Conservation (phyloP, 176 grass and related monocot genomes). For the Metroxylon sagu region DNA sequence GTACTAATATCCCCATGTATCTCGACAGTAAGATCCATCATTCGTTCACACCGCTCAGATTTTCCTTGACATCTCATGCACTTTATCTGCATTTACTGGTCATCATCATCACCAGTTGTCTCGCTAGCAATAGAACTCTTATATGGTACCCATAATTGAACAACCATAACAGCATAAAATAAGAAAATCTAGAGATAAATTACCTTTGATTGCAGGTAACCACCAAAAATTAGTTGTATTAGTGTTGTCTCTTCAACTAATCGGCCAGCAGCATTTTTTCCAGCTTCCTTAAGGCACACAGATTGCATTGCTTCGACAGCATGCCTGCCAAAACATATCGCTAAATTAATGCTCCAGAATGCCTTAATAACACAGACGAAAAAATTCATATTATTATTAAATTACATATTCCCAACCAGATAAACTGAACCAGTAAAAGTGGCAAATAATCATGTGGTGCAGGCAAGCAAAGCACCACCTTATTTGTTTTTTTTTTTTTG, state of each 20-base stretch:
- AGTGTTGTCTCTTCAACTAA: conserved; percentile 73
- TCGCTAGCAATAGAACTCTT: conserved; percentile 5
- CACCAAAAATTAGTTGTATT: conserved; percentile 77
- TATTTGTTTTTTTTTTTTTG: too few species aligned
- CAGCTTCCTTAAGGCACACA: conserved; percentile 59
- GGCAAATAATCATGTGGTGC: too few species aligned
- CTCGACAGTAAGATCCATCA: conserved; percentile 88
- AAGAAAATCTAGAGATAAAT: conserved; percentile 6
- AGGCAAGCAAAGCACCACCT: too few species aligned
- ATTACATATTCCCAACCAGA: too few species aligned
- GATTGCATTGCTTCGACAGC: conserved; percentile 89
- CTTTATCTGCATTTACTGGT: conserved; percentile 59
- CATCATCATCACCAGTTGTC: not conserved
- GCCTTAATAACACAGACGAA: too few species aligned
- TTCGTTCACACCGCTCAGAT: conserved; percentile 62
- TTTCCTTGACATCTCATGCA: conserved; percentile 62
- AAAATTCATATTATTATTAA: too few species aligned
- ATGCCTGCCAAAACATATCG: conserved; percentile 48
- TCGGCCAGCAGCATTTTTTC: conserved; percentile 22
- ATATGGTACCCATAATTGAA: not conserved
- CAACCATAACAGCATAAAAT: conserved; percentile 10
- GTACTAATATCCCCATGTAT: conserved; percentile 73
- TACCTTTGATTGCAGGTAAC: conserved; percentile 89
- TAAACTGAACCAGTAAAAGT: too few species aligned
- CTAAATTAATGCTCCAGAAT: conserved; percentile 5